These are phyloP conservation scores for Beauveria sp. DNA, from an alignment of 2,329 filamentous ascomycete genomes.

Conservation along the genomic window DNA sequence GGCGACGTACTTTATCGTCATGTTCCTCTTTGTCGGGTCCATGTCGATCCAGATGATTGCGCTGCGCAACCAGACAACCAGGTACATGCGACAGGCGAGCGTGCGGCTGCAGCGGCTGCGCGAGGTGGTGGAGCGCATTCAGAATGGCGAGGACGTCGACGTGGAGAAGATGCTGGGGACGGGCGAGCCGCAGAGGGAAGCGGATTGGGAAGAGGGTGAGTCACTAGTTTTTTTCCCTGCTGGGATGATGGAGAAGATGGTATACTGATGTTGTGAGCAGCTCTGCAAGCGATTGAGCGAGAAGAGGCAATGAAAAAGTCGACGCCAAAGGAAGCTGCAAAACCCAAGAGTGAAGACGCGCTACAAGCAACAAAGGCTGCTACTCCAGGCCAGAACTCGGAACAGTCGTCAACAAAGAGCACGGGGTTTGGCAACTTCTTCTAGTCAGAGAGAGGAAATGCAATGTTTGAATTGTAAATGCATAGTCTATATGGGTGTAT, in stretches of 20 bases:
- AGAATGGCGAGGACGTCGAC: constrained; percentile 70
- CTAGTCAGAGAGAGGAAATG: constrained; percentile 22
- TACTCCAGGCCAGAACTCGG: constrained; percentile 15
- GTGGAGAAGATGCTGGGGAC: constrained; percentile 77
- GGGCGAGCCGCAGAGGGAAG: constrained; percentile 65
- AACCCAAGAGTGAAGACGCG: constrained; percentile 11
- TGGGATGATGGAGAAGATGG: not conserved
- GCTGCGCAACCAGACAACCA: constrained; percentile 65
- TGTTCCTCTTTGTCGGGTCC: constrained; percentile 82
- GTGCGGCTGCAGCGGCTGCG: constrained; percentile 67
- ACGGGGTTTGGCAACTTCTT: constrained; percentile 40
- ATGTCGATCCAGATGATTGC: constrained; percentile 91
- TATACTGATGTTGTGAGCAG: constrained; percentile 29
- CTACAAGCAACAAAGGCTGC: constrained; percentile 15
- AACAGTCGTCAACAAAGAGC: constrained; percentile 16
- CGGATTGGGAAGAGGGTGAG: constrained; percentile 81
- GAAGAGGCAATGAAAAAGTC: constrained; percentile 43
- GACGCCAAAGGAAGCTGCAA: constrained; percentile 18
- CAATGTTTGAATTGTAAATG: constrained; percentile 7
- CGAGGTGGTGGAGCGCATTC: constrained; percentile 65
- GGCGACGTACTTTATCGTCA: constrained; percentile 72
- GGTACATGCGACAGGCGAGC: constrained; percentile 68
- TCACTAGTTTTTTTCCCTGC: constrained; percentile 8
- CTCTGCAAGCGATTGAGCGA: constrained; percentile 58
- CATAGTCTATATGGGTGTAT: constrained; percentile 12